Evolutionary conservation across 352 stramenopile genomes (phyloP), one percentile per base, ranked within the genome.

Genomic region (Phytophthora ramorum): DNA sequence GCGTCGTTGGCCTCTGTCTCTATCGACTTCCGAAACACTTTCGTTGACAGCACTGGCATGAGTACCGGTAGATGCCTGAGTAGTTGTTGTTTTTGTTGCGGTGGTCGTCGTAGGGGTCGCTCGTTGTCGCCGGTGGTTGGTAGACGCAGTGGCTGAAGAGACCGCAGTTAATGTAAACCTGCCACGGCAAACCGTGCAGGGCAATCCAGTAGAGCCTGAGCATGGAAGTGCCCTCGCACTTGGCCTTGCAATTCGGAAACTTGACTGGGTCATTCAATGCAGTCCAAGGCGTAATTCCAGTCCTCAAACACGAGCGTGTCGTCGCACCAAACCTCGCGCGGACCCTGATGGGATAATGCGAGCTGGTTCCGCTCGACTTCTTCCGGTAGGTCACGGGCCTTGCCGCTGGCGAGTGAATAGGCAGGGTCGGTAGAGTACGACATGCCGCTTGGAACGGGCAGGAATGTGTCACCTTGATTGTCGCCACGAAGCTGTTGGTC

Each of bases 271-370:
- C 24, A 4, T 4, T 28, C 24, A 80, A 28, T 28, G 24, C 24
- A 5, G 24, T 28, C 24, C 79, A 75, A 58, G n/a, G n/a, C n/a
- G n/a, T n/a, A n/a, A n/a, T n/a, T n/a, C n/a, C n/a, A n/a, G n/a
- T 85, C 63, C 19, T 76, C 62, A 55, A 81, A 89, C 22, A 75
- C 75, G 7, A 77, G 37, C 4, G 65, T 62, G 58, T 86, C 58
- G 41, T 86, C 79, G 50, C 77, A 89, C 75, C 77, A 86, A 40
- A 86, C 54, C 26, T 89, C 79, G 24, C 79, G 85, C 7, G 77
- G 79, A 17, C 77, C 79, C 19, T 79, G n/a, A 62, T 83, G 72
- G 0, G 68, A 83, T 0, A 62, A n/a, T n/a, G n/a, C n/a, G 47
- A 79, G 60, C 48, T 81, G 66, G 14, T 74, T 66, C 73, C 71